Percentiles rank a stretch among this genome's conserved stretches.
These are phyloP conservation scores for Auricularia sp. DNA, from an alignment of 768 basidiomycete genomes.

Conservation along the genomic window DNA sequence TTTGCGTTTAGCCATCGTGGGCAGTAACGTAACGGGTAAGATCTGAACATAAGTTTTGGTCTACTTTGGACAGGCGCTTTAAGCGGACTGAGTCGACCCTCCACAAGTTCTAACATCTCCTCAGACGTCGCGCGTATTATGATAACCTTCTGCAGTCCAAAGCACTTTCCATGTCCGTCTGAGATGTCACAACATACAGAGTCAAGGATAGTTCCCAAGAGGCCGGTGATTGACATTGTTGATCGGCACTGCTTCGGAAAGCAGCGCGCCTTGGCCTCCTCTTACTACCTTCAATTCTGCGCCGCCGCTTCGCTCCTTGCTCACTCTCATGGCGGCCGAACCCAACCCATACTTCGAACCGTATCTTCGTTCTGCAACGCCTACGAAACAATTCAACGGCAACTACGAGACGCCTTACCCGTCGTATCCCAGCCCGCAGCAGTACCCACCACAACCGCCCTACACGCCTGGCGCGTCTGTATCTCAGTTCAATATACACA, in stretches of 20 bases:
- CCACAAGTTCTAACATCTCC: too few species aligned
- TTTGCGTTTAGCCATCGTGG: too few species aligned
- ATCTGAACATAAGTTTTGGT: too few species aligned
- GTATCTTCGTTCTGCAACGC: background rate
- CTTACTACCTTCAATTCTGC: background rate
- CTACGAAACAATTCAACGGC: background rate
- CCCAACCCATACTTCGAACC: conserved; percentile 1
- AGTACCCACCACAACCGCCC: background rate
- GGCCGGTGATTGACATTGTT: too few species aligned
- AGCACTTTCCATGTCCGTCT: too few species aligned
- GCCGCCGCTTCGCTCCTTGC: background rate
- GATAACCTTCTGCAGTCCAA: too few species aligned
- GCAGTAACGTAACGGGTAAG: too few species aligned
- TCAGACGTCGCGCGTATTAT: too few species aligned
- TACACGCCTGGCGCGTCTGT: background rate
- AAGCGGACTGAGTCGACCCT: too few species aligned
- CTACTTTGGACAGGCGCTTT: too few species aligned
- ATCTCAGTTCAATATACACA: background rate
- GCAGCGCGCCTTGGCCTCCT: background rate
- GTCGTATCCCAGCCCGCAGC: background rate
- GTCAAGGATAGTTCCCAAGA: too few species aligned
- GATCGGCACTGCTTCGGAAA: background rate
- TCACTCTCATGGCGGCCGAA: background rate
- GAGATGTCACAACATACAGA: too few species aligned
- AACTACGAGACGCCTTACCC: background rate